Evolutionary conservation across 2,329 filamentous ascomycete genomes (phyloP), one percentile per base, ranked within the genome.

Genomic region (Sporothrix curviconia): DNA sequence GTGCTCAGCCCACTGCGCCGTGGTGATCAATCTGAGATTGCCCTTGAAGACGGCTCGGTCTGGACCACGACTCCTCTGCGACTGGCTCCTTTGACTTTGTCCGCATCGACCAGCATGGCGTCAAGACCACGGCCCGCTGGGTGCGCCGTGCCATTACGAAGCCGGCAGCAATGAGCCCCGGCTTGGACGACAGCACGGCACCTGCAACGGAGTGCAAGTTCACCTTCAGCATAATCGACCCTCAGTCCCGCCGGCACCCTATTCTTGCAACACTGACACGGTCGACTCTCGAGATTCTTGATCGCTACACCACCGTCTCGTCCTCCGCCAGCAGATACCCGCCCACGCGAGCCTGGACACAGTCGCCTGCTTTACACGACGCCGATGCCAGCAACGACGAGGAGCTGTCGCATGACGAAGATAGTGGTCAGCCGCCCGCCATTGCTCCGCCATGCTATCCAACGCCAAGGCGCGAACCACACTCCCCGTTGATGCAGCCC

Each of bases 151-250:
- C 61, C 62, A 60, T 62, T 15, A 58, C 62, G 53, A 65, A 69
- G 25, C 66, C 64, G 46, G 64, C 54, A 50, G 57, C 50, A 22
- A 59, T 42, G 53, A 9, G 15, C 17, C 7, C n/a, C 7, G 14
- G 43, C 22, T 1, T 15, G 19, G 43, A 46, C 7, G 56, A 46
- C 22, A 60, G 62, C 7, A 60, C 68, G 3, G 61, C 68, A 3
- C 63, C 65, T 1, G 62, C 70, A 2, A 60, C 66, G 1, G 80
- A 82, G 47, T 74, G 71, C 58, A 84, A 82, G 66, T 92, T 85
- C 73, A 89, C 83, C 8, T 92, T 92, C 68, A 90, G 86, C 72
- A 82, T 90, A 61, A 84, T 92, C 64, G 82, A 87, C 63, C 82
- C 87, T 0, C 79, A 80, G 47, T 82, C 80, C 8, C 78, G 86